These are phyloP conservation scores for Aspergillus vadensis DNA, from an alignment of 2,329 filamentous ascomycete species.

Conservation along the genomic window DNA sequence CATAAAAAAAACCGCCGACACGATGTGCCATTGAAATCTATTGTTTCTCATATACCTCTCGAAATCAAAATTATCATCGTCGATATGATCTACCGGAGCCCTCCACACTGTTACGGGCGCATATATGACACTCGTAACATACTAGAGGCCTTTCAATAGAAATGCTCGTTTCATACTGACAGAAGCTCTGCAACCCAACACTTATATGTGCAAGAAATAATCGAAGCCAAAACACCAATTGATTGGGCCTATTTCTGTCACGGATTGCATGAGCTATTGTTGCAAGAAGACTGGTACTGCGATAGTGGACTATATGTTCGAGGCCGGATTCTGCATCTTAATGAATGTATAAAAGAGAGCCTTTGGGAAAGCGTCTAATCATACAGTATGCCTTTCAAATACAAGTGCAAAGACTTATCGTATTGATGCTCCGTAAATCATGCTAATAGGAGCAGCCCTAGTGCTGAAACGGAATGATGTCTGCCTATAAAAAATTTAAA, in stretches of 20 bases:
- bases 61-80: neutral
- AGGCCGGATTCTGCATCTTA: neutral
- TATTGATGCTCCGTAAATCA: too few relatives aligned
- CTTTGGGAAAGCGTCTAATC: too few relatives aligned
- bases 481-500: too few relatives aligned
- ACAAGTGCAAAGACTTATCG: too few relatives aligned
- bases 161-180: neutral
- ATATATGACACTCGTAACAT: neutral
- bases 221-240: neutral
- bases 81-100: neutral
- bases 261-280: slow-evolving; percentile 1
- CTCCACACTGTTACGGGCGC: neutral
- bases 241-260: neutral
- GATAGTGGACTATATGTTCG: neutral
- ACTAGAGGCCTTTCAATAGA: neutral
- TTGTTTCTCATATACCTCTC: too few relatives aligned
- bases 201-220: neutral
- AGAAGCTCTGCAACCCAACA: neutral
- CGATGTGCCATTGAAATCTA: too few relatives aligned
- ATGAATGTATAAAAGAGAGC: too few relatives aligned
- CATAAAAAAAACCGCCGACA: too few relatives aligned
- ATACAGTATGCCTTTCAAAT: too few relatives aligned
- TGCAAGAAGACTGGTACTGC: neutral
- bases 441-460: too few relatives aligned
- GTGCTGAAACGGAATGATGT: too few relatives aligned